phyloP scores from a whole-genome alignment of 2,329 filamentous ascomycete genomes.

The Paraphaeosphaeria sporulosa region DNA sequence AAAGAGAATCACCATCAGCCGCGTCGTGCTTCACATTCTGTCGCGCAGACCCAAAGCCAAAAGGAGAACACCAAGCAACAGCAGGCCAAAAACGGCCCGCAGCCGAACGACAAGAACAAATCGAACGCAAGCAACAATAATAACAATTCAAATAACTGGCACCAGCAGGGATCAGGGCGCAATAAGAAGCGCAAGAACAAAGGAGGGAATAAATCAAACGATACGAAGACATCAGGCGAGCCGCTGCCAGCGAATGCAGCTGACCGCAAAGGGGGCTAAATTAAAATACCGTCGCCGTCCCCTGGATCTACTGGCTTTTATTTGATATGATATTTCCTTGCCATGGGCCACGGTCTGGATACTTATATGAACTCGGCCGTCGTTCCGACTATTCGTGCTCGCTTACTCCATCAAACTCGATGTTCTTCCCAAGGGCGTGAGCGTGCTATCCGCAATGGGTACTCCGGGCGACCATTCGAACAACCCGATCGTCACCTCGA shows the following conservation, averaged over 20 bases:
- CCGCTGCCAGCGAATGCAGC: conserved; percentile 53
- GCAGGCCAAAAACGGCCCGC: conserved; percentile 18
- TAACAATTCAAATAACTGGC: conserved; percentile 26
- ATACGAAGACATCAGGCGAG: conserved; percentile 48
- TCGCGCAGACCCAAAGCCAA: conserved; percentile 21
- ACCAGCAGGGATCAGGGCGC: conserved; percentile 28
- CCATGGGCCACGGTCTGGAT: background rate
- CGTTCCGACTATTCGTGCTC: background rate
- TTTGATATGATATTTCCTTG: conserved; percentile 1
- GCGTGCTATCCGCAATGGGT: background rate
- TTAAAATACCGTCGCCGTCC: conserved; percentile 15
- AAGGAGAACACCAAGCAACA: conserved; percentile 35
- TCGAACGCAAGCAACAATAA: conserved; percentile 29
- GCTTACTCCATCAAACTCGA: background rate
- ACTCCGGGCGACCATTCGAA: background rate
- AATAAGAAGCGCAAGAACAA: conserved; percentile 39
- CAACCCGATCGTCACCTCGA: background rate
- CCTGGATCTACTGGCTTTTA: conserved; percentile 1
- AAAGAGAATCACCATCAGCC: conserved; percentile 39
- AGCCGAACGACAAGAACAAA: conserved; percentile 24
- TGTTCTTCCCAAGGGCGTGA: background rate
- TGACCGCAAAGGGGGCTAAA: conserved; percentile 56
- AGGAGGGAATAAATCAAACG: conserved; percentile 34
- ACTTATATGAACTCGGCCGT: background rate
- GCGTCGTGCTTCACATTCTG: conserved; percentile 38